Evolutionary conservation across 1,139 yeast genomes (phyloP), one percentile per base, ranked within the genome.

Genomic region (Scheffersomyces titani): DNA sequence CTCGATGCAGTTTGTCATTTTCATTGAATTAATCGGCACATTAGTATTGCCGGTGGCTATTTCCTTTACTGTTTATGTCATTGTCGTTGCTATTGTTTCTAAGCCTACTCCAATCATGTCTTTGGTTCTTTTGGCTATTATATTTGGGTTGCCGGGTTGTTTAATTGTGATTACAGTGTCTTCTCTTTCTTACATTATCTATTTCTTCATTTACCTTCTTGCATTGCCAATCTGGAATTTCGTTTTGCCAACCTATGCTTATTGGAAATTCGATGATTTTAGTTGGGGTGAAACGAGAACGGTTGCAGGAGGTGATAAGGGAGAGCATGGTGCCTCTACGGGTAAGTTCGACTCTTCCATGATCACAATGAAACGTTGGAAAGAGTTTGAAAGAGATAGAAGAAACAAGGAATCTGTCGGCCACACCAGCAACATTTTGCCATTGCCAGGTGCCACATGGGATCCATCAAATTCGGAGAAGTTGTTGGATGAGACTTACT

Each of bases 261-360:
- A 73, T 66, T 94, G 99, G 99, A 93, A 93, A 73, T 94, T 94
- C 74, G 99, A 94, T 73, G 99, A 94, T 73, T 94, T 94, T 76
- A 87, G 94, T 66, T 94, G 99, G 99, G 99, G 99, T 72, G 98
- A 93, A 63, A 94, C 99, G 5, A 85, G 99, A 79, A 83, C 90
- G 20, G 86, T 94, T 57, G 86, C 85, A 19, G 96, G 94, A 51
- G 96, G 86, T 11, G 85, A 80, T 60, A 82, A 81, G 62, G 90
- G 86, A 45, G 81, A 74, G 5, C 97, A 91, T 70, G 92, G 86
- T 56, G 78, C 71, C 18, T 78, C 63, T 7, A 91, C 84, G 54
- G 98, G 98, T 63, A 89, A 87, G 60, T 94, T 94, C 70, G 98
- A 94, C 70, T 90, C 96, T 19, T 85, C 96, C 3, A 86, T 85